Conservation (phyloP, 371 early-diverging fungal genomes). For the Mucor circinelloides region DNA sequence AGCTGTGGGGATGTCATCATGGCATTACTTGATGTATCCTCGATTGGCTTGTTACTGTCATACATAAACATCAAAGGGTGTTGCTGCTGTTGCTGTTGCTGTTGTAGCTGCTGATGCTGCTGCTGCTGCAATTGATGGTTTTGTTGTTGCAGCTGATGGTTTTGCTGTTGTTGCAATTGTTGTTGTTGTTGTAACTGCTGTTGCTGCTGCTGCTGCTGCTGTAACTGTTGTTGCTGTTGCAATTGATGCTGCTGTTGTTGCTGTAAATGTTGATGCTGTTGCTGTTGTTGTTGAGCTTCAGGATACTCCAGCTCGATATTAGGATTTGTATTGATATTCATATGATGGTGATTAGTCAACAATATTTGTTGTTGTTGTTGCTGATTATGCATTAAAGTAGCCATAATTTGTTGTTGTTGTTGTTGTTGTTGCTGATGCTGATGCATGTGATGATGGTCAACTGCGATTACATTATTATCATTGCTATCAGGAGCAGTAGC, state of each 20-base stretch:
- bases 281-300: background rate
- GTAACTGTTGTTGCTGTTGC: background rate
- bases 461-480: background rate
- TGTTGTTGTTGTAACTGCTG: background rate
- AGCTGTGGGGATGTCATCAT: background rate
- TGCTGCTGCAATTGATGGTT: background rate
- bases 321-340: background rate
- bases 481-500: background rate
- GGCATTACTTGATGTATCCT: background rate
- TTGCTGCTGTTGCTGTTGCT: background rate
- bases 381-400: background rate
- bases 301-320: background rate
- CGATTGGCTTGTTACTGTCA: background rate
- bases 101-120: background rate
- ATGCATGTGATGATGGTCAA: background rate
- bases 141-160: background rate
- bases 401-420: background rate
- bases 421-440: background rate
- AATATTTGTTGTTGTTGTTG: background rate
- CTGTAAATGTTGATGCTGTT: too few species aligned
- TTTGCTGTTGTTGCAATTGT: background rate
- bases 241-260: too few species aligned
- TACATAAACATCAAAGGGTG: background rate
- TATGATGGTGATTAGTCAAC: background rate
- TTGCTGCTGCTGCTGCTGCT: background rate